Conservation (phyloP, 1,284 basidiomycete species). For the Malassezia yamatoensis region DNA sequence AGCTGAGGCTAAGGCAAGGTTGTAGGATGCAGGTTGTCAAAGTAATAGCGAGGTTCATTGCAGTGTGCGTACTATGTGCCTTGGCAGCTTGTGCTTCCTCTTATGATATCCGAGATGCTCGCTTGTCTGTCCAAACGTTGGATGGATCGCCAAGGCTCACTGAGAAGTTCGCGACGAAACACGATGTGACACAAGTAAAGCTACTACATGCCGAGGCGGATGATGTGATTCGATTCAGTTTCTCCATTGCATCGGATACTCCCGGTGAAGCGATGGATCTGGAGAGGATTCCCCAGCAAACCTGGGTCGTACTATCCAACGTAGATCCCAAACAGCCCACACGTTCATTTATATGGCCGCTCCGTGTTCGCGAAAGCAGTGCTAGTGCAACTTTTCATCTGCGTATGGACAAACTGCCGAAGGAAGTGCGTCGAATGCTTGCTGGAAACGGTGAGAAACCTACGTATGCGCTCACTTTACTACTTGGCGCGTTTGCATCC, state of each 20-base stretch:
- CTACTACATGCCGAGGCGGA: constrained; percentile 5
- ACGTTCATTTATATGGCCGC: constrained; percentile 9
- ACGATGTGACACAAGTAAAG: background rate
- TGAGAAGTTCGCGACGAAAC: background rate
- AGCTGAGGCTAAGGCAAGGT: too few species aligned
- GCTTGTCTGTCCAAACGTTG: constrained; percentile 10
- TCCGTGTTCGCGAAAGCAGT: constrained; percentile 6
- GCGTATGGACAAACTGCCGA: constrained; percentile 13
- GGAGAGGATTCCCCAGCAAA: constrained; percentile 10
- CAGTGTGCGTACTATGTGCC: background rate
- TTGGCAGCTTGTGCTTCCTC: background rate
- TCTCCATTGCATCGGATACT: background rate
- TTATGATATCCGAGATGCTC: constrained; percentile 5
- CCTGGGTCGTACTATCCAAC: constrained; percentile 11
- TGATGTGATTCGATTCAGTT: constrained; percentile 9
- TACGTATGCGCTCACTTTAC: background rate
- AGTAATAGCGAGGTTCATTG: background rate
- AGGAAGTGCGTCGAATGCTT: background rate
- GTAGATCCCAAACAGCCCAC: background rate
- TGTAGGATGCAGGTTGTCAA: background rate
- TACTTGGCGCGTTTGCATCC: constrained; percentile 9
- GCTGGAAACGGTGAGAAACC: background rate
- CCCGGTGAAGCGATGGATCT: background rate
- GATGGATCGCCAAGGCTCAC: constrained; percentile 11
- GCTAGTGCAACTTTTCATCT: constrained; percentile 9